These are phyloP conservation scores for Wickerhamiella nectarea DNA, from an alignment of 805 yeast species.

Conservation along the genomic window DNA sequence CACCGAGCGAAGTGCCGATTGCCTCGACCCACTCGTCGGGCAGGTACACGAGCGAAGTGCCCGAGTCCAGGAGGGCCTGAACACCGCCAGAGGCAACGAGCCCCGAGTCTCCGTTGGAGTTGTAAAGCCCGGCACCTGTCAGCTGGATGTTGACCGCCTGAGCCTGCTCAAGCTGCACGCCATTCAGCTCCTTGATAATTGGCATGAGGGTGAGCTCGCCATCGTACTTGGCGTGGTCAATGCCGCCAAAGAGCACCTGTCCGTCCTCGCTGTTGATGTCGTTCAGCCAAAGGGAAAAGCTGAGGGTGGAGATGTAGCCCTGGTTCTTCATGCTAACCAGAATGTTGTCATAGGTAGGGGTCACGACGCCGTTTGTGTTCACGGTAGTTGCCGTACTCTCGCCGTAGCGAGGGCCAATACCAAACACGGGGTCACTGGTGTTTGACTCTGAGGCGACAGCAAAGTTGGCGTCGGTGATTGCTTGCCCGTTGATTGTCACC, in stretches of 20 bases:
- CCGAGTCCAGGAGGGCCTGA: slow-evolving; percentile 39
- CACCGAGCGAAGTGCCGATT: slow-evolving; percentile 28
- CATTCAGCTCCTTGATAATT: slow-evolving; percentile 16
- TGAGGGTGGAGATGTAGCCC: slow-evolving; percentile 31
- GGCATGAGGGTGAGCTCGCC: slow-evolving; percentile 29
- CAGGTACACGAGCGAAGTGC: slow-evolving; percentile 36
- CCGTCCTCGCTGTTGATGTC: slow-evolving; percentile 26
- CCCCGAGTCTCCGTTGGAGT: slow-evolving; percentile 10
- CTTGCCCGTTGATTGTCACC: slow-evolving; percentile 38
- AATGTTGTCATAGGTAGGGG: slow-evolving; percentile 23
- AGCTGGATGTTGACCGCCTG: slow-evolving; percentile 11
- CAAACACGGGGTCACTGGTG: slow-evolving; percentile 43
- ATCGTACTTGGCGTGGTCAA: slow-evolving; percentile 31
- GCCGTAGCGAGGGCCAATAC: slow-evolving; percentile 25
- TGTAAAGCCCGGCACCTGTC: slow-evolving; percentile 13
- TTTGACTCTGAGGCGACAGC: slow-evolving; percentile 62
- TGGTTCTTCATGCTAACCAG: slow-evolving; percentile 27
- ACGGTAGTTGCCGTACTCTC: slow-evolving; percentile 27
- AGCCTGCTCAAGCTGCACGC: slow-evolving; percentile 1
- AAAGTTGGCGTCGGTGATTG: slow-evolving; percentile 42
- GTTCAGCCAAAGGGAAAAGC: slow-evolving; percentile 37
- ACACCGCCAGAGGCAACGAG: slow-evolving; percentile 8
- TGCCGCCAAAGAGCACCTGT: slow-evolving; percentile 32
- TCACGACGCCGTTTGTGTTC: slow-evolving; percentile 11
- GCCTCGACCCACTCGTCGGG: slow-evolving; percentile 26